Percentiles rank a stretch among this genome's conserved stretches.
phyloP scores from a whole-genome alignment of 371 early-diverging fungal species.

The Mortierella sp. region DNA sequence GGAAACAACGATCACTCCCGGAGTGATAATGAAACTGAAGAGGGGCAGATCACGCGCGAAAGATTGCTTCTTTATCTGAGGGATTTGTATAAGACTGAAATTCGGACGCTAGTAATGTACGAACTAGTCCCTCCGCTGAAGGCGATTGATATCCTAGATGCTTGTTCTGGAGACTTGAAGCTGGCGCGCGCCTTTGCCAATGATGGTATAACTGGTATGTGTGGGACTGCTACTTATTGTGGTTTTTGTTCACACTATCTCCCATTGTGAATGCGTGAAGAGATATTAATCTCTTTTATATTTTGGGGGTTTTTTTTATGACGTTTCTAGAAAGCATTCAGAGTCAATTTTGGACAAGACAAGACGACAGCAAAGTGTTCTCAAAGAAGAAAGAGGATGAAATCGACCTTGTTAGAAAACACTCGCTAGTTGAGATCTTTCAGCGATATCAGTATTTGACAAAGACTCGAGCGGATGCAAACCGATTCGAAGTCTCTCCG shows the following conservation, averaged over 20 bases:
- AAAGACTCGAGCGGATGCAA: slow-evolving; percentile 28
- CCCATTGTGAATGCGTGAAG: too few species aligned
- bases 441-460: slow-evolving; percentile 22
- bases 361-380: slow-evolving; percentile 25
- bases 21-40: not conserved
- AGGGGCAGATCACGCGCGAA: not conserved
- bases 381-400: slow-evolving; percentile 16
- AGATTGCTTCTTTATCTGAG: slow-evolving; percentile 26
- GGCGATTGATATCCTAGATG: slow-evolving; percentile 45
- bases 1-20: not conserved
- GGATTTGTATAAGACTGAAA: slow-evolving; percentile 17
- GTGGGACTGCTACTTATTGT: not conserved
- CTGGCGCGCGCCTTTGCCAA: slow-evolving; percentile 9
- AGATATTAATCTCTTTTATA: too few species aligned
- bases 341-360: slow-evolving; percentile 37
- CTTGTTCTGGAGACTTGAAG: slow-evolving; percentile 35
- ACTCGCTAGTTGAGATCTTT: slow-evolving; percentile 20
- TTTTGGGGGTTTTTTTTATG: too few species aligned
- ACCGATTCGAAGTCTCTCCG: slow-evolving; percentile 6
- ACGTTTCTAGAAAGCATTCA: slow-evolving; percentile 19
- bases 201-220: slow-evolving; percentile 40
- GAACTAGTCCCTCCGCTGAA: slow-evolving; percentile 25
- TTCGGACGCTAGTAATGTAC: slow-evolving; percentile 17
- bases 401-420: slow-evolving; percentile 5
- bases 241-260: not conserved